Conservation (phyloP, 2,329 filamentous ascomycete genomes). For the Annulohypoxylon truncatum region DNA sequence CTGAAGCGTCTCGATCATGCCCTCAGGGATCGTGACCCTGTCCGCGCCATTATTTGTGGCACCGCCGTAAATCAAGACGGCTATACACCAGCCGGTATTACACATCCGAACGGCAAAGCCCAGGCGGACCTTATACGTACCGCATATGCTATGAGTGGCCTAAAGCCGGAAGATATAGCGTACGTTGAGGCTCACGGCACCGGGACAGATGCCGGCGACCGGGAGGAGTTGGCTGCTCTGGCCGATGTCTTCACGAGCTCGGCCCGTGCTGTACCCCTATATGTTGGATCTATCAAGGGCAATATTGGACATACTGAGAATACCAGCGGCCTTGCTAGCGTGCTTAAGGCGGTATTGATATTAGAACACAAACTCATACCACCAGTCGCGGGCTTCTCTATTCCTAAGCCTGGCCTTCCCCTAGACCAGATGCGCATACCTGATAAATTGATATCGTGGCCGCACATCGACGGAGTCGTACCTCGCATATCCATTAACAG, state of each 20-base stretch:
- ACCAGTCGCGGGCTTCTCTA: constrained; percentile 46
- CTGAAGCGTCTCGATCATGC: constrained; percentile 55
- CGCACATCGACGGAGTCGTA: neutral
- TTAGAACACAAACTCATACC: constrained; percentile 45
- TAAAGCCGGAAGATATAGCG: constrained; percentile 25
- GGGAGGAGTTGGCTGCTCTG: constrained; percentile 33
- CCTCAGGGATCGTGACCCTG: constrained; percentile 48
- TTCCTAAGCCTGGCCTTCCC: constrained; percentile 45
- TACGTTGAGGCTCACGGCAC: constrained; percentile 44
- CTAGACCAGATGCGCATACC: constrained; percentile 46
- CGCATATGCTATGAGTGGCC: constrained; percentile 38
- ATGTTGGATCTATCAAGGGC: constrained; percentile 41
- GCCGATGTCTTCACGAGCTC: constrained; percentile 28
- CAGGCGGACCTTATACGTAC: constrained; percentile 40
- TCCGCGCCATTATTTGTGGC: constrained; percentile 43
- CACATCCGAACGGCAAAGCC: constrained; percentile 47
- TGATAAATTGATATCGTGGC: neutral
- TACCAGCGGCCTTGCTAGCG: constrained; percentile 44
- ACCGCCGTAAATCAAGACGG: constrained; percentile 56
- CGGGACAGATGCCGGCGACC: constrained; percentile 39
- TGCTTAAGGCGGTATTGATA: constrained; percentile 43
- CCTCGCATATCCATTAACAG: constrained; percentile 6
- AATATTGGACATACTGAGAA: constrained; percentile 47
- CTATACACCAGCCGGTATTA: constrained; percentile 51
- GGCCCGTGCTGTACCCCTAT: constrained; percentile 8